Base-by-base conservation (phyloP, 495 filamentous ascomycete species). In the Penicillium crystallinum region DNA sequence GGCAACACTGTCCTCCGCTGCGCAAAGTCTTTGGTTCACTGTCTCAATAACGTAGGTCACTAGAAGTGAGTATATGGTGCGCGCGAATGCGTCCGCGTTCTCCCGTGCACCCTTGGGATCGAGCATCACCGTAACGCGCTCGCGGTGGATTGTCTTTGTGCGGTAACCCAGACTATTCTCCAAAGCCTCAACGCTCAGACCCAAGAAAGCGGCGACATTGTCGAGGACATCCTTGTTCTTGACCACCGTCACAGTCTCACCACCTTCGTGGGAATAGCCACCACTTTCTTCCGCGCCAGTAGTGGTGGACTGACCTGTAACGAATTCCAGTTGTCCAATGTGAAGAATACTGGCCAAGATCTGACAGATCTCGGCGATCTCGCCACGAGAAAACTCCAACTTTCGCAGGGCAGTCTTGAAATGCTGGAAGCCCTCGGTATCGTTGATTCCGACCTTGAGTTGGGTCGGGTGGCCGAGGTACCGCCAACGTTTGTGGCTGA, bases 401-500 rank as follows among this genome's bases (percentile, higher is more conserved):
- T 95, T 97, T 39, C 92, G 75, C 45, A 98, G 72, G 3, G 93
- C 93, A 0, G 88, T 96, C 76, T 98, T 98, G 76, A 98, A 98
- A 45, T 96, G 86, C 65, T 95, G 89, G 70, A 98, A 98, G 0
- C 92, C 92, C 61, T 96, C 92, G 4, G 82, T 74, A 66, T 98
- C 93, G 63, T 98, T 96, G 65, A 98, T 89, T 19, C 93, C 93
- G 27, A 97, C 89, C 64, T 96, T 97, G 23, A 98, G 77, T 64
- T 98, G 93, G 0, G 92, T 96, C 2, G 92, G 92, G 63, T 98
- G 93, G 17, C 93, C 93, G 21, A 98, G 77, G 68, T 97, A 98
- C 62, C 88, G 83, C 93, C 93, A 98, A 67, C 93, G 74, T 72
- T 88, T 92, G 56, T 84, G 79, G 18, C 75, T 76, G 14, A 76